Evolutionary conservation across 1,284 basidiomycete species (phyloP).

Genomic region (Farysia itapuensis): DNA sequence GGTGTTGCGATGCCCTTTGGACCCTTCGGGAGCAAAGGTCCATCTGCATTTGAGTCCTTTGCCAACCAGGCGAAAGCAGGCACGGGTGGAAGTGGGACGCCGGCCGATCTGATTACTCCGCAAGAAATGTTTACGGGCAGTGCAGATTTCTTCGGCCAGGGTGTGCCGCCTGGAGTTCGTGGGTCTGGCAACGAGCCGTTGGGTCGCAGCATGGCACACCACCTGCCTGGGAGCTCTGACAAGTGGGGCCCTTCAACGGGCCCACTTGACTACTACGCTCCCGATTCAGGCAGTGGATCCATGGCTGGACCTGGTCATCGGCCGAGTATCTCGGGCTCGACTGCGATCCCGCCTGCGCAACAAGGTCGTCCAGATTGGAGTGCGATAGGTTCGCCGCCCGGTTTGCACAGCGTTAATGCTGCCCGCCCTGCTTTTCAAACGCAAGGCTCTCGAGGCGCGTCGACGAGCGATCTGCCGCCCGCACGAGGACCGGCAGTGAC

Average conservation of each 20-base stretch:
- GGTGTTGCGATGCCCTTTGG: constrained; percentile 2
- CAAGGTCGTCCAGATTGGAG: constrained; percentile 37
- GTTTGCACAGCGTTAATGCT: constrained; percentile 7
- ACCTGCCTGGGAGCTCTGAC: constrained; percentile 8
- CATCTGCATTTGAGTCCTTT: constrained; percentile 27
- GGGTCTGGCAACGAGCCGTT: background rate
- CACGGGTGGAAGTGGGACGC: constrained; percentile 5
- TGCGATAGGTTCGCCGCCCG: constrained; percentile 37
- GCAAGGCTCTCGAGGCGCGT: constrained; percentile 19
- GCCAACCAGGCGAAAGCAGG: background rate
- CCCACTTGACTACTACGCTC: constrained; percentile 47
- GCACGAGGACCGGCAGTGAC: background rate
- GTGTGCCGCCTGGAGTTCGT: constrained; percentile 8
- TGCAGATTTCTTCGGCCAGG: constrained; percentile 21
- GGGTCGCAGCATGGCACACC: constrained; percentile 5
- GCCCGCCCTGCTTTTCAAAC: constrained; percentile 17
- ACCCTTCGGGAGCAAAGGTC: constrained; percentile 10
- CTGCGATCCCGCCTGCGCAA: constrained; percentile 2
- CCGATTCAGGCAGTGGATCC: constrained; percentile 15
- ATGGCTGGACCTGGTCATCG: constrained; percentile 7
- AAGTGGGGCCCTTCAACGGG: constrained; percentile 47
- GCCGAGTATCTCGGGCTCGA: background rate
- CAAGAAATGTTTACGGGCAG: constrained; percentile 29
- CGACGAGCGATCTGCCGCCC: constrained; percentile 3
- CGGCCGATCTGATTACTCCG: constrained; percentile 35